A percentile compares a stretch with the other conserved stretches of the same genome.
These are phyloP conservation scores for Pterothamnion heteromorphum DNA, from an alignment of 31 red algal species.

Conservation along the genomic window DNA sequence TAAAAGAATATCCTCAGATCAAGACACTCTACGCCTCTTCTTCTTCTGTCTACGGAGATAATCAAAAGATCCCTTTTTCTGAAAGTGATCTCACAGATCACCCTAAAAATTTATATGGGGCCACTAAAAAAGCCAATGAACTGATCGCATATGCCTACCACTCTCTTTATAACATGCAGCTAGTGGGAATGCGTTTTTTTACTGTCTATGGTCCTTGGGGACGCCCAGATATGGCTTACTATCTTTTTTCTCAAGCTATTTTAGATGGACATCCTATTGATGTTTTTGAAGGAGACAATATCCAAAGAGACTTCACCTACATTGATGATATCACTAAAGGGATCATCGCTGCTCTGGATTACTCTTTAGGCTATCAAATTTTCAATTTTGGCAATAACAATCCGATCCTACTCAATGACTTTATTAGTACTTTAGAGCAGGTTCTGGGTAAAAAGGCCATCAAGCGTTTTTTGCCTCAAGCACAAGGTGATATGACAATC, in stretches of 20 bases:
- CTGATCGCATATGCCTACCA: slow-evolving; percentile 52
- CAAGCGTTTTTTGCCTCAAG: background rate
- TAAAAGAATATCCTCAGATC: background rate
- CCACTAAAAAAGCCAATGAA: slow-evolving; percentile 58
- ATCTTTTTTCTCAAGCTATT: slow-evolving; percentile 55
- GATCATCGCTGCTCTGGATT: background rate
- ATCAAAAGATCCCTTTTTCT: slow-evolving; percentile 52
- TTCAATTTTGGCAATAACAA: background rate
- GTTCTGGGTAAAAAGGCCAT: slow-evolving; percentile 46
- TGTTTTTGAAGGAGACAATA: slow-evolving; percentile 45
- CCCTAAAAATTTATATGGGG: slow-evolving; percentile 54
- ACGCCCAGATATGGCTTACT: slow-evolving; percentile 62
- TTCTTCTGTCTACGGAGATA: slow-evolving; percentile 56
- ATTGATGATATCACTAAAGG: slow-evolving; percentile 57
- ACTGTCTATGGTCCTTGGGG: slow-evolving; percentile 69
- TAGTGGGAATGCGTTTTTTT: slow-evolving; percentile 64
- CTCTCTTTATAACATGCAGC: slow-evolving; percentile 42
- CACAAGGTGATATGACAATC: slow-evolving; percentile 51
- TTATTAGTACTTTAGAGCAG: slow-evolving; percentile 37
- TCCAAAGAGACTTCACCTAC: slow-evolving; percentile 57
- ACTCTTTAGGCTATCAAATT: slow-evolving; percentile 28
- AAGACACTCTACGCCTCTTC: slow-evolving; percentile 56
- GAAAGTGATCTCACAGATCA: background rate
- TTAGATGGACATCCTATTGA: slow-evolving; percentile 30
- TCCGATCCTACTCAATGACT: background rate